Conservation (phyloP, 2,329 filamentous ascomycete species). For the Leptographium flavum region DNA sequence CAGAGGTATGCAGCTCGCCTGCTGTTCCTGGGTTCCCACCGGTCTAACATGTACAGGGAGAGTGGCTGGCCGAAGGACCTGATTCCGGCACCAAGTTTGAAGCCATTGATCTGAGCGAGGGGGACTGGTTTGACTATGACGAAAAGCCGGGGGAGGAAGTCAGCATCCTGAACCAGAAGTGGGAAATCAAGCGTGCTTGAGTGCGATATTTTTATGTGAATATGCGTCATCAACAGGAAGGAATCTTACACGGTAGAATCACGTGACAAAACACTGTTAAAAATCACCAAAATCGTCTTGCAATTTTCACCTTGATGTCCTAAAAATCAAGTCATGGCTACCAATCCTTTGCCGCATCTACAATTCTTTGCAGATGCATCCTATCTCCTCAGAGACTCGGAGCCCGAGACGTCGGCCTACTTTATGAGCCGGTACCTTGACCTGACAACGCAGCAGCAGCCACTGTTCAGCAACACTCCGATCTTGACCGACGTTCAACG, state of each 20-base stretch:
- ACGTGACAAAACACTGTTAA: neutral
- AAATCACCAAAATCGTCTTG: neutral
- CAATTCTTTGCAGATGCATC: conserved; percentile 43
- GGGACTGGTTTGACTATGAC: conserved; percentile 97
- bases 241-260: too few relatives aligned
- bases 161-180: conserved; percentile 77
- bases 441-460: conserved; percentile 29
- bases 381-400: conserved; percentile 35
- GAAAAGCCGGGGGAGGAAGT: conserved; percentile 88
- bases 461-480: conserved; percentile 16
- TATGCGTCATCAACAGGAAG: too few relatives aligned
- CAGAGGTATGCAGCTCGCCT: conserved; percentile 47
- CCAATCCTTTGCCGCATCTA: conserved; percentile 14
- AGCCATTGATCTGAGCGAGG: conserved; percentile 69
- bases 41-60: conserved; percentile 41
- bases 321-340: neutral
- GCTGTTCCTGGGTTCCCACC: neutral
- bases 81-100: conserved; percentile 75
- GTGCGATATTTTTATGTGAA: neutral
- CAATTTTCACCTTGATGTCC: neutral
- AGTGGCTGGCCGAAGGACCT: conserved; percentile 72
- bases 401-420: conserved; percentile 44
- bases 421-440: conserved; percentile 39
- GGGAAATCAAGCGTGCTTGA: conserved; percentile 67
- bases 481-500: conserved; percentile 31